phyloP scores from a whole-genome alignment of 2,329 filamentous ascomycete species.

The Cyclaneusma minus region DNA sequence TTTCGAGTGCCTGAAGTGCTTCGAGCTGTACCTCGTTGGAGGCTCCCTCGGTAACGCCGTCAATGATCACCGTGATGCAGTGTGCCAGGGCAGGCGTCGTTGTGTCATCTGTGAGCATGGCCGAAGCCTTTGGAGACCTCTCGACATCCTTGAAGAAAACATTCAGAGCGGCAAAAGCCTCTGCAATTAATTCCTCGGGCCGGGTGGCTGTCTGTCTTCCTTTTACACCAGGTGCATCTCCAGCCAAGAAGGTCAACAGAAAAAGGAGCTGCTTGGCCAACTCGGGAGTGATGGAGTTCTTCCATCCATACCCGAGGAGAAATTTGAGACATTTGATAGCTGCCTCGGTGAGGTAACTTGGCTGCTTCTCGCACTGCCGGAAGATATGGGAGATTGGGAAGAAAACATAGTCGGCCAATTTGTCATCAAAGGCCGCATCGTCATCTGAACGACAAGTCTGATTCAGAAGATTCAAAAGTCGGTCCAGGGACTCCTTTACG shows the following conservation, averaged over 20 bases:
- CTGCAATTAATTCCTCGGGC: conserved; percentile 57
- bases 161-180: conserved; percentile 54
- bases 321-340: conserved; percentile 60
- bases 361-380: conserved; percentile 55
- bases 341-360: conserved; percentile 58
- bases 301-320: conserved; percentile 69
- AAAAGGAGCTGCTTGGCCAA: conserved; percentile 76
- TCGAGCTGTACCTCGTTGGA: conserved; percentile 56
- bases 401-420: conserved; percentile 86
- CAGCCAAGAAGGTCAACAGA: conserved; percentile 67
- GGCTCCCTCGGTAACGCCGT: conserved; percentile 48
- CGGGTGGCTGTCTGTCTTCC: conserved; percentile 30
- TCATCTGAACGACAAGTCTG: conserved; percentile 25
- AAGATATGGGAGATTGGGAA: conserved; percentile 84
- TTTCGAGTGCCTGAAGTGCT: conserved; percentile 47
- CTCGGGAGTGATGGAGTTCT: conserved; percentile 48
- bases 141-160: conserved; percentile 47
- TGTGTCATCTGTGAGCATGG: conserved; percentile 35
- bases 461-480: conserved; percentile 30
- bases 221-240: conserved; percentile 52
- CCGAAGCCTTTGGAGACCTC: conserved; percentile 30
- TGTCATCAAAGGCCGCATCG: conserved; percentile 49
- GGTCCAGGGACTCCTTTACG: conserved; percentile 28
- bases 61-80: conserved; percentile 64
- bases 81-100: conserved; percentile 70